phyloP scores from a whole-genome alignment of 176 grass and related monocot genomes.

The Oryza meridionalis region DNA sequence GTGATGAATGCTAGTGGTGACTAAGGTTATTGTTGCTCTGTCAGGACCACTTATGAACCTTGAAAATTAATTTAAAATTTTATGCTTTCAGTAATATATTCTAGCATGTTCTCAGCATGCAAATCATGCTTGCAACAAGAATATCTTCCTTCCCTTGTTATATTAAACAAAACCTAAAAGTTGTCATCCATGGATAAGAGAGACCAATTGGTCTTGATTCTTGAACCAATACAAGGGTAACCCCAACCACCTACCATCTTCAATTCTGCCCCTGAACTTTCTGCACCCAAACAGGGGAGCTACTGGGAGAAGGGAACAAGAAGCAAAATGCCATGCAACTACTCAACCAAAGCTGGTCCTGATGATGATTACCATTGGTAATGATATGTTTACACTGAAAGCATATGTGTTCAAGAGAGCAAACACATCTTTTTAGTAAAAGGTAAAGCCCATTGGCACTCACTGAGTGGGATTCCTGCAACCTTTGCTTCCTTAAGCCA shows the following conservation, averaged over 20 bases:
- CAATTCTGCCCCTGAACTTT: slow-evolving; percentile 30
- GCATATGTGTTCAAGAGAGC: background rate
- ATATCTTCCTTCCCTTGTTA: background rate
- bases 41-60: slow-evolving; percentile 10
- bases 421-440: background rate
- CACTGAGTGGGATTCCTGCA: slow-evolving; percentile 22
- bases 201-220: slow-evolving; percentile 33
- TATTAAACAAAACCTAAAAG: slow-evolving; percentile 28
- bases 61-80: background rate
- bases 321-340: slow-evolving; percentile 26
- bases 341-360: slow-evolving; percentile 33
- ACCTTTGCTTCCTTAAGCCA: slow-evolving; percentile 49
- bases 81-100: background rate
- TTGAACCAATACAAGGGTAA: slow-evolving; percentile 9
- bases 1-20: background rate
- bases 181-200: slow-evolving; percentile 16
- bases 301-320: slow-evolving; percentile 34
- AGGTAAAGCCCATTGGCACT: slow-evolving; percentile 13
- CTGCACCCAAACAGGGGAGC: slow-evolving; percentile 48
- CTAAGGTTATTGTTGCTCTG: slow-evolving; percentile 8
- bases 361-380: slow-evolving; percentile 4
- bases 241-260: slow-evolving; percentile 35
- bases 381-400: slow-evolving; percentile 23
- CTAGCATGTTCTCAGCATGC: background rate
- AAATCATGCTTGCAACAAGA: background rate